Evolutionary conservation across 73 alveolate genomes (phyloP).

Genomic region (Paramecium biaurelia): DNA sequence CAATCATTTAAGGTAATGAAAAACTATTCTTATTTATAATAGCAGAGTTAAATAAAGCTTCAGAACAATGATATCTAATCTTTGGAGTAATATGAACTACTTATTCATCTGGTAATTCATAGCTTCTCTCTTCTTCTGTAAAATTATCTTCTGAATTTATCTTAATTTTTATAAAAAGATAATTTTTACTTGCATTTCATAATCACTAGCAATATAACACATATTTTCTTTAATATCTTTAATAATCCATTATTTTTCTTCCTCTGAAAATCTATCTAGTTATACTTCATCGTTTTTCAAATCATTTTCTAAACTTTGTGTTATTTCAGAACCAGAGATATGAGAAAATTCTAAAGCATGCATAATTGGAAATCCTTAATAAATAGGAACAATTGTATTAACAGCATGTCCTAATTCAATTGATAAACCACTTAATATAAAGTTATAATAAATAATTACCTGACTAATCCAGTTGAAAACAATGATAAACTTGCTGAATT

Average conservation of each 20-base stretch:
- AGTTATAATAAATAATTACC: background rate
- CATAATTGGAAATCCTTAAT: conserved; percentile 61
- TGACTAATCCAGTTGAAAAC: conserved; percentile 55
- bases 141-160: background rate
- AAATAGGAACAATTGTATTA: conserved; percentile 54
- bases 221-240: conserved; percentile 59
- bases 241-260: background rate
- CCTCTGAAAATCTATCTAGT: background rate
- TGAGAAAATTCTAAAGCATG: conserved; percentile 53
- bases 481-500: conserved; percentile 45
- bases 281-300: background rate
- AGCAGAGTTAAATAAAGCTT: conserved; percentile 12
- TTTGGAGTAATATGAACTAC: conserved; percentile 40
- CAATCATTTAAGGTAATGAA: conserved; percentile 40
- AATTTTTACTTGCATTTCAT: conserved; percentile 18
- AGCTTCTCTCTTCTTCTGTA: conserved; percentile 54
- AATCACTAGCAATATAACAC: conserved; percentile 57
- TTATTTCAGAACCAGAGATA: conserved; percentile 40
- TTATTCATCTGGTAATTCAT: conserved; percentile 60
- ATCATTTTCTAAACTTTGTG: background rate
- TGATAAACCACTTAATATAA: conserved; percentile 23
- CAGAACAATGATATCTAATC: conserved; percentile 47
- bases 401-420: conserved; percentile 63
- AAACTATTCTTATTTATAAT: background rate
- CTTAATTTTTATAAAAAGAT: background rate